phyloP scores from a whole-genome alignment of 169 alveolate genomes.

The Plasmodium adleri region DNA sequence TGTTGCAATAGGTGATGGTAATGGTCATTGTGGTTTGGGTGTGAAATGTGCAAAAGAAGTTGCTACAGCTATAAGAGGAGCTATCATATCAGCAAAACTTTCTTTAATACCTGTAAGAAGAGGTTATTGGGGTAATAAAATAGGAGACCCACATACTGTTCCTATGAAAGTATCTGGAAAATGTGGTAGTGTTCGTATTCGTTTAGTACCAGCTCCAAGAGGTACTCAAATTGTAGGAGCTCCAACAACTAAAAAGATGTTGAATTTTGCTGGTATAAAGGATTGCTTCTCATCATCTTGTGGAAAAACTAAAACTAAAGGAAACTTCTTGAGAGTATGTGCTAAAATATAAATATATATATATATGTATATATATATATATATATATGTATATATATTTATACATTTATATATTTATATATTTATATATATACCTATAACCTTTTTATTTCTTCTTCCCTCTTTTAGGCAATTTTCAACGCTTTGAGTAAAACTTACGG shows the following conservation, averaged over 20 bases:
- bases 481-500: slow-evolving; percentile 98
- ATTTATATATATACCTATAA: not conserved
- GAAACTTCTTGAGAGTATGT: slow-evolving; percentile 95
- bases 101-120: slow-evolving; percentile 99
- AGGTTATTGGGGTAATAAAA: slow-evolving; percentile 99
- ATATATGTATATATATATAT: not conserved
- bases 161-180: slow-evolving; percentile 99
- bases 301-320: slow-evolving; percentile 99
- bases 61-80: slow-evolving; percentile 99
- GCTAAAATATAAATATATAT: not conserved
- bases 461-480: slow-evolving; percentile 94
- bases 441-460: not conserved
- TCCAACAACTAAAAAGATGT: slow-evolving; percentile 98
- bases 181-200: slow-evolving; percentile 99
- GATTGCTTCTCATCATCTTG: slow-evolving; percentile 98
- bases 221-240: slow-evolving; percentile 99
- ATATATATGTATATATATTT: not conserved
- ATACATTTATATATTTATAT: not conserved
- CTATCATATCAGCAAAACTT: slow-evolving; percentile 98
- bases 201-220: slow-evolving; percentile 99
- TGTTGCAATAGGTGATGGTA: slow-evolving; percentile 98
- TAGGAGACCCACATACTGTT: slow-evolving; percentile 99
- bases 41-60: slow-evolving; percentile 99
- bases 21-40: slow-evolving; percentile 98
- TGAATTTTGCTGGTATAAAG: slow-evolving; percentile 98